phyloP scores from a whole-genome alignment of 2,329 filamentous ascomycete species.

The Tolypocladium paradoxum region DNA sequence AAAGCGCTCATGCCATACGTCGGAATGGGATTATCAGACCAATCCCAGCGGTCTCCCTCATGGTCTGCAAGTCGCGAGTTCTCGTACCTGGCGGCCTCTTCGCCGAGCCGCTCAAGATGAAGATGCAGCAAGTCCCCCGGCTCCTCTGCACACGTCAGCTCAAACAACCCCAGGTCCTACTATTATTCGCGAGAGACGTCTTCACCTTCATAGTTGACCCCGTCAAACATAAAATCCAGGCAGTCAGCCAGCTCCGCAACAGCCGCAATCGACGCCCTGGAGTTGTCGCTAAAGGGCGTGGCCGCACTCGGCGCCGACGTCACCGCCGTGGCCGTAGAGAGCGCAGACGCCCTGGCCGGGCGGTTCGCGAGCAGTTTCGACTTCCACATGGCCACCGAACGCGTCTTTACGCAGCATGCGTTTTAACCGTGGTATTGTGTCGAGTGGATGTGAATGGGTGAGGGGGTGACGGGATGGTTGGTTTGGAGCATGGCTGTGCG shows the following conservation, averaged over 20 bases:
- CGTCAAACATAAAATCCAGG: constrained; percentile 12
- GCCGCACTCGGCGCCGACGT: neutral
- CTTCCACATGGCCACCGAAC: neutral
- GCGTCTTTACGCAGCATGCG: neutral
- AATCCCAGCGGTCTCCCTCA: constrained; percentile 5
- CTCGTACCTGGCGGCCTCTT: constrained; percentile 10
- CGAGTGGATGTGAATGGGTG: neutral
- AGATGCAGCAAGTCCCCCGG: constrained; percentile 11
- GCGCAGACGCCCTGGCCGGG: neutral
- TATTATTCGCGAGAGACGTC: neutral
- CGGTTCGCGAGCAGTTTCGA: neutral
- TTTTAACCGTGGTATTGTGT: neutral
- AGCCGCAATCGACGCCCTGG: constrained; percentile 9
- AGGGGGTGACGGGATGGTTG: neutral
- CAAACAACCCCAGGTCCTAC: neutral
- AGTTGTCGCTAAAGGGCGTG: constrained; percentile 9
- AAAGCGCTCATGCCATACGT: neutral
- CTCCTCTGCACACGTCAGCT: constrained; percentile 5
- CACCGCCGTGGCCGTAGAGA: neutral
- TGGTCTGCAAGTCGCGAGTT: constrained; percentile 7
- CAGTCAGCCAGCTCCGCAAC: constrained; percentile 10
- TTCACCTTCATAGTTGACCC: constrained; percentile 10
- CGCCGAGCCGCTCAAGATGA: constrained; percentile 9
- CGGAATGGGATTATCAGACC: neutral
- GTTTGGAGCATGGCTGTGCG: too few relatives aligned